Percentiles rank a stretch among this genome's conserved stretches.
Evolutionary conservation across 73 alveolate species (phyloP).

Genomic region (Symbiodinium pilosum): DNA sequence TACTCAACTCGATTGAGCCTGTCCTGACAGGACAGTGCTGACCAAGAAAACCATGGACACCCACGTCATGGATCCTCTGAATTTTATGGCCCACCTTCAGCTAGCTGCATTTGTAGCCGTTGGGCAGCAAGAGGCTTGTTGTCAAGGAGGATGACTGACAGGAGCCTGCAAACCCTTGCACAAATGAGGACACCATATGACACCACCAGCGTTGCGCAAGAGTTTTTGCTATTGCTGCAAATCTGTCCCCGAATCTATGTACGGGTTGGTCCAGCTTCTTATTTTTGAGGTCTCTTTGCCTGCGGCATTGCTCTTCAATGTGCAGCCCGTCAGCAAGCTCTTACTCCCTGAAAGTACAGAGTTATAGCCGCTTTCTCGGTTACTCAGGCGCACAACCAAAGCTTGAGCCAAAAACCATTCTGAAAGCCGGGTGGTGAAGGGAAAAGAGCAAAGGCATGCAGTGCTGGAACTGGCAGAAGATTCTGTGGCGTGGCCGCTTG

Average conservation of each 20-base stretch:
- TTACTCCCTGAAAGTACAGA: too few species aligned
- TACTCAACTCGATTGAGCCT: background rate
- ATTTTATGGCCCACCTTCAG: slow-evolving; percentile 54
- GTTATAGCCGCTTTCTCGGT: too few species aligned
- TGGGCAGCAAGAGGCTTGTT: background rate
- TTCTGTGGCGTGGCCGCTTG: slow-evolving; percentile 18
- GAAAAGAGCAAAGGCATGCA: slow-evolving; percentile 14
- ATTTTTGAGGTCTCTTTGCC: slow-evolving; percentile 34
- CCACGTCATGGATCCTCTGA: slow-evolving; percentile 42
- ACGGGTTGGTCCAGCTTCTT: too few species aligned
- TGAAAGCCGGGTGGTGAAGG: background rate
- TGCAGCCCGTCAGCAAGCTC: too few species aligned
- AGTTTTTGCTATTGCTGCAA: too few species aligned
- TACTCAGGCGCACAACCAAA: too few species aligned
- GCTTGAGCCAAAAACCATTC: too few species aligned
- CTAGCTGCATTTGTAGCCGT: background rate
- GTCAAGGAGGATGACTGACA: too few species aligned
- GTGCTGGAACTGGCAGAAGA: slow-evolving; percentile 42
- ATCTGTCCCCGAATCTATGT: too few species aligned
- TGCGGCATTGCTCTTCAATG: slow-evolving; percentile 44
- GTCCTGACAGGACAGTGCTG: slow-evolving; percentile 47
- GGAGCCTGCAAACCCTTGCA: too few species aligned
- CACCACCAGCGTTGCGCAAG: too few species aligned
- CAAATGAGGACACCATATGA: too few species aligned
- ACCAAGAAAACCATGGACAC: slow-evolving; percentile 32